These are phyloP conservation scores for Botrytis elliptica DNA, from an alignment of 2,329 filamentous ascomycete genomes.

Conservation along the genomic window DNA sequence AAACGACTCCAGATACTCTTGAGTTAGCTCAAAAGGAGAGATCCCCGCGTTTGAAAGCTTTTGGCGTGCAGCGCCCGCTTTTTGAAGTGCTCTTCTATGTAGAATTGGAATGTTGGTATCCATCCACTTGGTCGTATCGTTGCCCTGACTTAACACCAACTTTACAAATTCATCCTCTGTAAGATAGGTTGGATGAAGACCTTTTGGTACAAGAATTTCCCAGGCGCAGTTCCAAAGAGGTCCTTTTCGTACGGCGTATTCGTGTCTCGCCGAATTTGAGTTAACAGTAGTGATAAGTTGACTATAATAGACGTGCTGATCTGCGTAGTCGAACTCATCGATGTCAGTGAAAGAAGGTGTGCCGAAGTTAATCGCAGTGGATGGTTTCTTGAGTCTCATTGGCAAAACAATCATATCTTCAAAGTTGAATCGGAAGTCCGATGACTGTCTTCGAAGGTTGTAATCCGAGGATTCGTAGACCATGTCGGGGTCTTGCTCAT, in stretches of 20 bases:
- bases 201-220: conserved; percentile 22
- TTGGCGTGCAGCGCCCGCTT: conserved; percentile 18
- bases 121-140: conserved; percentile 22
- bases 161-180: conserved; percentile 24
- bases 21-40: conserved; percentile 23
- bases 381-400: conserved; percentile 14
- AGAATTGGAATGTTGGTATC: conserved; percentile 17
- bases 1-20: conserved; percentile 22
- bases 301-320: conserved; percentile 17
- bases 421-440: conserved; percentile 12
- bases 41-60: conserved; percentile 23
- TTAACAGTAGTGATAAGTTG: conserved; percentile 8
- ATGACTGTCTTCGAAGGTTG: conserved; percentile 9
- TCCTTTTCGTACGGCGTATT: conserved; percentile 22
- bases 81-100: conserved; percentile 21
- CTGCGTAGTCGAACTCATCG: conserved; percentile 21
- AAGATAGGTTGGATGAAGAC: conserved; percentile 25
- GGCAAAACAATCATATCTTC: conserved; percentile 21
- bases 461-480: conserved; percentile 12
- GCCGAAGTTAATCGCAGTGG: neutral
- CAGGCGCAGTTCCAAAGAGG: conserved; percentile 24
- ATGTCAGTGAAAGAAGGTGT: conserved; percentile 5
- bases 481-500: conserved; percentile 15
- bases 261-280: conserved; percentile 13
- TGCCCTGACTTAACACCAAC: conserved; percentile 21